A percentile compares a stretch with the other conserved stretches of the same genome.
These are phyloP conservation scores for Venturia asperata DNA, from an alignment of 2,329 filamentous ascomycete species.

Conservation along the genomic window DNA sequence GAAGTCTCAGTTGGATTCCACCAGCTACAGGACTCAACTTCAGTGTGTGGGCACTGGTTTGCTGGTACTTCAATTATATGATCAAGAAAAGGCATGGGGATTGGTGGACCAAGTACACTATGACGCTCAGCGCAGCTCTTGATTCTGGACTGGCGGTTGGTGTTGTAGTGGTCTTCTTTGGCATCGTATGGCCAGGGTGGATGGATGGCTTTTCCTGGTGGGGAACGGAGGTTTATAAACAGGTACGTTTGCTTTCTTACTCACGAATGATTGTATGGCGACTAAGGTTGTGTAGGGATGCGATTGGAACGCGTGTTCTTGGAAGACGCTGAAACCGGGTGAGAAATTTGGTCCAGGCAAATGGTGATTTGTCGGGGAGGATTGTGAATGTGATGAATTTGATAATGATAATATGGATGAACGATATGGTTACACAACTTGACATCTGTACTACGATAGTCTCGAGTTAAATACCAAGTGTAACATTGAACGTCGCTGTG, in stretches of 20 bases:
- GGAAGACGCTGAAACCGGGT: constrained; percentile 34
- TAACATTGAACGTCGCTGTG: no score
- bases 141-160: constrained; percentile 78
- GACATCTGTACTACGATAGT: no score
- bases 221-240: constrained; percentile 80
- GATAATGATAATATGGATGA: constrained; percentile 8
- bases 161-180: constrained; percentile 78
- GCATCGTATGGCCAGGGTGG: constrained; percentile 72
- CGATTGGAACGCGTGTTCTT: constrained; percentile 76
- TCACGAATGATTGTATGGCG: background rate
- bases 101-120: constrained; percentile 90
- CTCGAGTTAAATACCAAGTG: no score
- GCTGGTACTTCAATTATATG: constrained; percentile 74
- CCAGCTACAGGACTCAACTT: constrained; percentile 79
- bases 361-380: constrained; percentile 12
- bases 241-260: constrained; percentile 32
- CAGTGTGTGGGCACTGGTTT: constrained; percentile 77
- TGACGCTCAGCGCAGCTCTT: constrained; percentile 76
- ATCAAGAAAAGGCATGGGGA: constrained; percentile 60
- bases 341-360: constrained; percentile 13
- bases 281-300: constrained; percentile 49
- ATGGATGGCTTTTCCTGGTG: constrained; percentile 73
- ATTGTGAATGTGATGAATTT: background rate
- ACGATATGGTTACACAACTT: background rate
- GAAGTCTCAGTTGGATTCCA: constrained; percentile 77